Evolutionary conservation across 495 filamentous ascomycete species (phyloP).

Genomic region (Penicillium antarcticum): DNA sequence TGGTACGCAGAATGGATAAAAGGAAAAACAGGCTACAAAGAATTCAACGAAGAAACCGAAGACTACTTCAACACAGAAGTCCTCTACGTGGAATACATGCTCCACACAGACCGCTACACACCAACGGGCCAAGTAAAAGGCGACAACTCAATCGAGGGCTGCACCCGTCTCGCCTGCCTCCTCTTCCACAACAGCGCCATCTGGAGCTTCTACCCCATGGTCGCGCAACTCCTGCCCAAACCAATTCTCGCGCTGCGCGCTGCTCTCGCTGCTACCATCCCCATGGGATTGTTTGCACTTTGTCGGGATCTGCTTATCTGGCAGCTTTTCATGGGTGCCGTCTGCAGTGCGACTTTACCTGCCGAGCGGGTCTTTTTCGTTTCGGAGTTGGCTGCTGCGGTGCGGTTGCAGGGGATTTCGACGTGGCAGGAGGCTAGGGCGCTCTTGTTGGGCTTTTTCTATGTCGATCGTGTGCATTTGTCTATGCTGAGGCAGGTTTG

Average conservation of each 20-base stretch:
- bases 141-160: constrained; percentile 44
- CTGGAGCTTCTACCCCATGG: constrained; percentile 45
- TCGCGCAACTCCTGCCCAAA: constrained; percentile 37
- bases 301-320: constrained; percentile 41
- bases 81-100: constrained; percentile 40
- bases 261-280: constrained; percentile 37
- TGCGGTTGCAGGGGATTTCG: constrained; percentile 26
- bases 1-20: constrained; percentile 46
- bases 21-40: constrained; percentile 24
- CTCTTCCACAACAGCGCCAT: constrained; percentile 46
- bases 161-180: constrained; percentile 40
- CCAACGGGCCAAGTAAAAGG: constrained; percentile 59
- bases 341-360: constrained; percentile 30
- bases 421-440: constrained; percentile 39
- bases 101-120: constrained; percentile 51
- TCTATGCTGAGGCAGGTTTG: constrained; percentile 34
- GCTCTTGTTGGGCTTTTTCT: constrained; percentile 39
- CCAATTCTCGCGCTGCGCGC: constrained; percentile 37
- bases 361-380: constrained; percentile 37
- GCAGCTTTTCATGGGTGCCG: constrained; percentile 39
- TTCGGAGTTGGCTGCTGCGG: constrained; percentile 29
- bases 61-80: constrained; percentile 48
- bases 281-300: constrained; percentile 31
- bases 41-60: constrained; percentile 40
- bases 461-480: constrained; percentile 39